A percentile compares a stretch with the other conserved stretches of the same genome.
Evolutionary conservation across 106 monocot genomes (phyloP).

Genomic region (Dendrobium nobile): DNA sequence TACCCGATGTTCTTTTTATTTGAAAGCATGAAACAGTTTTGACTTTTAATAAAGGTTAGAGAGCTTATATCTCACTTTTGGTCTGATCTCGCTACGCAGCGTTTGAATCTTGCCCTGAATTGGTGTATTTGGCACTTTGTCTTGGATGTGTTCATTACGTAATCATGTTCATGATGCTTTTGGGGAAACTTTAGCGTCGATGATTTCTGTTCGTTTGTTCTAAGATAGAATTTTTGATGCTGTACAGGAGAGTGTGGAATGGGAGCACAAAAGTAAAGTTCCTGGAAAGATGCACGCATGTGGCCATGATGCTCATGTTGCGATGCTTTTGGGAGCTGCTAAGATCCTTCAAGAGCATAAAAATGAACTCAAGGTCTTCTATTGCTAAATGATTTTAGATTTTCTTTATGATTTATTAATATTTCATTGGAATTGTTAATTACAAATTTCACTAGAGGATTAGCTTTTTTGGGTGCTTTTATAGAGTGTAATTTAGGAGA

Average conservation of each 20-base stretch:
- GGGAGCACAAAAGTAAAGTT: conserved; percentile 89
- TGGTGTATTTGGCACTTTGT: neutral
- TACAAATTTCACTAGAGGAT: neutral
- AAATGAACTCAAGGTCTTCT: conserved; percentile 54
- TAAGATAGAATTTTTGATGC: neutral
- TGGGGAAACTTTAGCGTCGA: neutral
- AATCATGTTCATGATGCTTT: neutral
- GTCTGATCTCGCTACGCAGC: no score
- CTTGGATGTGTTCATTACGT: neutral
- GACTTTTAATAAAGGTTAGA: neutral
- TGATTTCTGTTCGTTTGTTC: neutral
- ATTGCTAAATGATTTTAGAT: neutral
- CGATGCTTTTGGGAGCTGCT: conserved; percentile 89
- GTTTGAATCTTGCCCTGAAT: neutral
- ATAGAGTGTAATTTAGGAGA: neutral
- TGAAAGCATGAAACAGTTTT: neutral
- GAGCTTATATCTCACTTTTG: neutral
- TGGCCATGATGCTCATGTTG: conserved; percentile 88
- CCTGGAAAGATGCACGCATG: conserved; percentile 94
- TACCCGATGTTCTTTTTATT: neutral
- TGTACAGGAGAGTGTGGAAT: conserved; percentile 82
- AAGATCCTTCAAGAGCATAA: conserved; percentile 77
- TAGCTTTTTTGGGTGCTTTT: neutral
- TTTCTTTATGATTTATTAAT: neutral
- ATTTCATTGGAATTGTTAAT: neutral